Percentiles rank a stretch among this genome's conserved stretches.
Evolutionary conservation across 257 asterid species (phyloP).

Genomic region (Solanum paucissectum): DNA sequence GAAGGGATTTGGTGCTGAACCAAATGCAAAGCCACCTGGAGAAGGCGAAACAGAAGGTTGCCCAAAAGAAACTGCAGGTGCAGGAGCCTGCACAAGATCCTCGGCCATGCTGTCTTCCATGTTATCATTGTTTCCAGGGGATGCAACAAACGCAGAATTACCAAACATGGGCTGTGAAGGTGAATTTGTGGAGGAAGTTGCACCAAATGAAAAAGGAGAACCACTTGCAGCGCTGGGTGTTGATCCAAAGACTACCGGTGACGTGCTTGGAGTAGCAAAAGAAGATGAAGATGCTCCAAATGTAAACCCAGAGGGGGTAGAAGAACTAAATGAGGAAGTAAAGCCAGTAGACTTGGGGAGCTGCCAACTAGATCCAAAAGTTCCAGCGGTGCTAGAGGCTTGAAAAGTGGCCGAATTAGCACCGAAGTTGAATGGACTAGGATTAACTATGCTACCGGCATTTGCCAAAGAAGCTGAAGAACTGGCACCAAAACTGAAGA

Average conservation of each 20-base stretch:
- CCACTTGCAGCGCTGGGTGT: constrained; percentile 22
- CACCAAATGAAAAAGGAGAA: constrained; percentile 24
- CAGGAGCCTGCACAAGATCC: constrained; percentile 66
- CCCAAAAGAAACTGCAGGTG: constrained; percentile 35
- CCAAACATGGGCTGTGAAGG: constrained; percentile 13
- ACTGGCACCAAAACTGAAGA: constrained; percentile 15
- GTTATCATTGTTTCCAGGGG: constrained; percentile 47
- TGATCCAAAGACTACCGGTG: constrained; percentile 26
- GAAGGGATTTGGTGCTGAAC: constrained; percentile 40
- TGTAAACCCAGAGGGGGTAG: constrained; percentile 37
- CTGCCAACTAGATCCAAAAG: constrained; percentile 38
- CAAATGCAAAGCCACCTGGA: constrained; percentile 39
- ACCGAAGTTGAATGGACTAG: constrained; percentile 14
- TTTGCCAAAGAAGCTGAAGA: constrained; percentile 1
- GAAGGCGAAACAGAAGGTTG: constrained; percentile 38
- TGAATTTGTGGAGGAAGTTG: constrained; percentile 25
- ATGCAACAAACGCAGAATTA: constrained; percentile 10
- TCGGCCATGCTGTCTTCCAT: constrained; percentile 95
- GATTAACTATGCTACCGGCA: not conserved
- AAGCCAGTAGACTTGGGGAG: constrained; percentile 20
- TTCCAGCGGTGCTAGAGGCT: not conserved
- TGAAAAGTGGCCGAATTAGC: not conserved
- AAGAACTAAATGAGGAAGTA: constrained; percentile 33
- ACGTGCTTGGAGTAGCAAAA: constrained; percentile 19
- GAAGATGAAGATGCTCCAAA: constrained; percentile 44